These are phyloP conservation scores for Xerocomellus amylosporus DNA, from an alignment of 768 basidiomycete genomes.

Conservation along the genomic window DNA sequence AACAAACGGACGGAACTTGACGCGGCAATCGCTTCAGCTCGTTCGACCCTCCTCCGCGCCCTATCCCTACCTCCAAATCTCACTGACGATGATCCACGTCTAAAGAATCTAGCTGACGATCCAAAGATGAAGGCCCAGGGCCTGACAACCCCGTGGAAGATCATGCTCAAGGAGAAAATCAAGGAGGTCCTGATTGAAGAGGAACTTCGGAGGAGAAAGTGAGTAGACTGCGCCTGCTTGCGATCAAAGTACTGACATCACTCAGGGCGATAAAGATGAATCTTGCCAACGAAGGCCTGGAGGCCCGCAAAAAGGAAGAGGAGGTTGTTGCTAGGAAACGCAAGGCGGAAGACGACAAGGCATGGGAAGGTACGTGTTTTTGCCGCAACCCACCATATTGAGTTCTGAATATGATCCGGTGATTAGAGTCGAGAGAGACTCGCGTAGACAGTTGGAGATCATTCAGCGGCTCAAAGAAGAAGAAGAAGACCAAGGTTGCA, in stretches of 20 bases:
- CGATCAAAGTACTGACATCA: slow-evolving; percentile 1
- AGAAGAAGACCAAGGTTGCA: slow-evolving; percentile 70
- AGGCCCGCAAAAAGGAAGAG: slow-evolving; percentile 91
- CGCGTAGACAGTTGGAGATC: slow-evolving; percentile 83
- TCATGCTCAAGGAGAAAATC: slow-evolving; percentile 63
- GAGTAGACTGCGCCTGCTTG: slow-evolving; percentile 22
- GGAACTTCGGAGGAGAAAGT: slow-evolving; percentile 83
- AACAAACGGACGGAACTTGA: slow-evolving; percentile 79
- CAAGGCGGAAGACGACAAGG: slow-evolving; percentile 84
- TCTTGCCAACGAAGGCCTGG: slow-evolving; percentile 86
- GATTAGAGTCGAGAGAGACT: slow-evolving; percentile 66
- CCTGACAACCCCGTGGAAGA: slow-evolving; percentile 58
- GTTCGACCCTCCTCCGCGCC: slow-evolving; percentile 60
- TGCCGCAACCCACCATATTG: not conserved
- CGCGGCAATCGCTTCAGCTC: slow-evolving; percentile 74
- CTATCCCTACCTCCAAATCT: slow-evolving; percentile 60
- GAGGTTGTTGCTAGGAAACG: slow-evolving; percentile 74
- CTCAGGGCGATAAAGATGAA: slow-evolving; percentile 86
- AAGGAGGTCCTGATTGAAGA: slow-evolving; percentile 90
- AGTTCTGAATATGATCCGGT: not conserved
- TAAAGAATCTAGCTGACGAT: slow-evolving; percentile 44
- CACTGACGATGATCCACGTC: slow-evolving; percentile 54
- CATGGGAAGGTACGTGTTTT: slow-evolving; percentile 73
- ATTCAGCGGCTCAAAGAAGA: slow-evolving; percentile 71
- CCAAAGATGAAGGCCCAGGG: slow-evolving; percentile 33